These are phyloP conservation scores for Penicillium robsamsonii DNA, from an alignment of 495 filamentous ascomycete genomes.

Conservation along the genomic window DNA sequence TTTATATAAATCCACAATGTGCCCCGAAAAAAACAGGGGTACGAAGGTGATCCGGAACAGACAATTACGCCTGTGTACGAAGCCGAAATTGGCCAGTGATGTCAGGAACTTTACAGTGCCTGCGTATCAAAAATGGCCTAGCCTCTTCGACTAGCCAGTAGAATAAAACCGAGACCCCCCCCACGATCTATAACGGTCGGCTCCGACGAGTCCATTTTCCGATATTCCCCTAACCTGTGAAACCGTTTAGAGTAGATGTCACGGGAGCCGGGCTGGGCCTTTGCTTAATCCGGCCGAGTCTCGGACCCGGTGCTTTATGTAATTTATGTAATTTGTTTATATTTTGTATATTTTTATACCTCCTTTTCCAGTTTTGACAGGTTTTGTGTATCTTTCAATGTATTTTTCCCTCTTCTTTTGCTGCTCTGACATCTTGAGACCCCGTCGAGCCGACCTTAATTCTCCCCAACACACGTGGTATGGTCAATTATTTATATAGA, in stretches of 20 bases:
- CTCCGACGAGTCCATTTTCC: slow-evolving; percentile 26
- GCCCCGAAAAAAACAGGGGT: slow-evolving; percentile 12
- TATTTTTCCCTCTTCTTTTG: not conserved
- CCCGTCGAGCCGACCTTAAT: too few relatives aligned
- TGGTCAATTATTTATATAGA: not conserved
- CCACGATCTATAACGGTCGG: slow-evolving; percentile 30
- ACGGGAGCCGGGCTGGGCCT: slow-evolving; percentile 12
- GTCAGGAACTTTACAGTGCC: slow-evolving; percentile 11
- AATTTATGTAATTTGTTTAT: not conserved
- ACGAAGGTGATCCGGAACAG: slow-evolving; percentile 8
- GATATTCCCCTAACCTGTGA: slow-evolving; percentile 8
- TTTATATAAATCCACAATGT: slow-evolving; percentile 19
- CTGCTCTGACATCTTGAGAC: too few relatives aligned
- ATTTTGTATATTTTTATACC: not conserved
- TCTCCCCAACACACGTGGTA: not conserved
- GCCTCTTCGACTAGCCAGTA: not conserved
- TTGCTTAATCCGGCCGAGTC: slow-evolving; percentile 32
- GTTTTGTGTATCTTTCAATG: too few relatives aligned
- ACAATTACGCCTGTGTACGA: slow-evolving; percentile 17
- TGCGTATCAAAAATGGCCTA: slow-evolving; percentile 2
- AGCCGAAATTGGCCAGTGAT: slow-evolving; percentile 26
- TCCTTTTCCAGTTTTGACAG: not conserved
- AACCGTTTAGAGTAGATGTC: slow-evolving; percentile 19
- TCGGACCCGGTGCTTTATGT: slow-evolving; percentile 28
- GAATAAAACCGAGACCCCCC: slow-evolving; percentile 33